Evolutionary conservation across 2,329 filamentous ascomycete genomes (phyloP), one percentile per base, ranked within the genome.

Genomic region (Aureobasidium sp.): DNA sequence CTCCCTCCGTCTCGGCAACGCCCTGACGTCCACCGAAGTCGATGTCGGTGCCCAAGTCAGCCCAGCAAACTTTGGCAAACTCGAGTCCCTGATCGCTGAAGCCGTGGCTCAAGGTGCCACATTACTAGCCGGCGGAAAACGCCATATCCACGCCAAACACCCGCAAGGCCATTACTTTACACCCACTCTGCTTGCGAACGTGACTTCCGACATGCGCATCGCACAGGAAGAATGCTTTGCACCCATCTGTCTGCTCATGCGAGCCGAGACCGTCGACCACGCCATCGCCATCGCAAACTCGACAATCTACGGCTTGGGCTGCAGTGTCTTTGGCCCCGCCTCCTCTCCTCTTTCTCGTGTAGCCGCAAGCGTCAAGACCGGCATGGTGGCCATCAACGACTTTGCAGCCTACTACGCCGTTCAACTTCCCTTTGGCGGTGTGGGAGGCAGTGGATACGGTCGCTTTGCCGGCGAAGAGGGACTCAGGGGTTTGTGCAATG

Each of bases 331-430:
- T 73, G 94, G 92, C 37, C 79, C 82, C 56, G 69, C 68, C 5
- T 65, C 66, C 12, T 78, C 79, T 1, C 81, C 84, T 55, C 79
- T 96, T 1, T 75, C 82, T 17, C 78, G 78, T 17, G 84, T 95
- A 31, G 85, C 93, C 1, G 76, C 76, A 22, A 84, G 85, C 27
- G 81, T 97, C 57, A 84, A 87, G 65, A 86, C 89, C 0, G 94
- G 94, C 48, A 97, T 96, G 89, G 90, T 97, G 0, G 86, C 91
- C 27, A 84, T 99, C 68, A 99, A 99, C 73, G 94, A 99, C 77
- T 99, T 99, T 71, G 94, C 87, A 22, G 88, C 86, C 31, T 97
- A 87, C 74, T 99, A 99, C 72, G 91, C 93, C 58, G 92, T 96
- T 8, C 91, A 96, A 75, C 78, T 99, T 42, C 94, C 94, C 0